Percentiles rank a stretch among this genome's conserved stretches.
Evolutionary conservation across 176 grass and related monocot genomes (phyloP).

Genomic region (Hordeum vulgare): DNA sequence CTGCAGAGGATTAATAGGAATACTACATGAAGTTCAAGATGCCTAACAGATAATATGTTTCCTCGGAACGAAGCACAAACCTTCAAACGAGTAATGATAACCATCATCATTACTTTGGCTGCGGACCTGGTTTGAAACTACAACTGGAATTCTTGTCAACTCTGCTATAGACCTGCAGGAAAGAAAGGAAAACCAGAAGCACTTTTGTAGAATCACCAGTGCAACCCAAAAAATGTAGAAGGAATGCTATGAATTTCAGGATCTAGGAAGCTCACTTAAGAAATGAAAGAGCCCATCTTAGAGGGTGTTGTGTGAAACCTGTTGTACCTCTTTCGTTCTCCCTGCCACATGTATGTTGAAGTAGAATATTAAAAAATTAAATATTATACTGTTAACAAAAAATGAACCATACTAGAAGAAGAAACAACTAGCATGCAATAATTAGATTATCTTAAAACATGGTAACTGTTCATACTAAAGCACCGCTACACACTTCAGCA

Average conservation of each 20-base stretch:
- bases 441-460: not conserved
- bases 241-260: not conserved
- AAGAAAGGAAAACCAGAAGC: conserved; percentile 24
- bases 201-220: not conserved
- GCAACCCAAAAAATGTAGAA: not conserved
- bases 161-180: conserved; percentile 69
- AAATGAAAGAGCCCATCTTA: conserved; percentile 91
- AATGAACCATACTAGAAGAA: not conserved
- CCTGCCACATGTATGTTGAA: conserved; percentile 35
- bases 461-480: not conserved
- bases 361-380: not conserved
- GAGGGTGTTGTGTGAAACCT: conserved; percentile 48
- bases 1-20: conserved; percentile 41
- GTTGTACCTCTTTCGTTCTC: conserved; percentile 49
- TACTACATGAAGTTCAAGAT: conserved; percentile 7
- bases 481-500: not conserved
- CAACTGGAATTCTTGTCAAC: conserved; percentile 77
- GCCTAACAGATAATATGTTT: not conserved
- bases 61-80: conserved; percentile 33
- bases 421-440: not conserved
- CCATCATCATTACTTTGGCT: conserved; percentile 74
- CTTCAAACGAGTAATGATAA: conserved; percentile 79
- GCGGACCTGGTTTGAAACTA: conserved; percentile 96
- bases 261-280: conserved; percentile 59
- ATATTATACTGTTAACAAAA: not conserved